Evolutionary conservation across 2,329 filamentous ascomycete species (phyloP).

Genomic region (Cercospora sp.): DNA sequence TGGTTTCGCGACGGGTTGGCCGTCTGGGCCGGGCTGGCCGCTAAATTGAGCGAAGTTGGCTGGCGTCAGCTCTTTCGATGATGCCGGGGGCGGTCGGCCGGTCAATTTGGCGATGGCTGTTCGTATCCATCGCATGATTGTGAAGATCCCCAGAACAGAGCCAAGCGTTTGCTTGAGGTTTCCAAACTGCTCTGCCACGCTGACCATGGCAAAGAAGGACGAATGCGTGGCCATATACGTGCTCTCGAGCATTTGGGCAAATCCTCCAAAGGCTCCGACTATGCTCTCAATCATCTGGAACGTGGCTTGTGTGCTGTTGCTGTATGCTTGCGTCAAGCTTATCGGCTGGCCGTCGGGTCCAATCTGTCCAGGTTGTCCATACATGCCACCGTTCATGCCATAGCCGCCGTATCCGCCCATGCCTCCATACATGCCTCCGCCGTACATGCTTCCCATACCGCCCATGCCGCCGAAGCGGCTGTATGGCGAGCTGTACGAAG

Average conservation of each 20-base stretch:
- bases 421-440: conserved; percentile 20
- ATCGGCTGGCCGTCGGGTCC: conserved; percentile 76
- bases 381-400: conserved; percentile 38
- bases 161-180: conserved; percentile 91
- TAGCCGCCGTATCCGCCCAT: conserved; percentile 36
- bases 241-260: conserved; percentile 98
- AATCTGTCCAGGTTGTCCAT: conserved; percentile 50
- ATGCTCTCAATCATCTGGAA: conserved; percentile 99
- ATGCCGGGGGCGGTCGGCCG: conserved; percentile 83
- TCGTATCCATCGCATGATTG: conserved; percentile 89
- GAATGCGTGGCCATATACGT: conserved; percentile 99
- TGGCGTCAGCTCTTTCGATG: conserved; percentile 83
- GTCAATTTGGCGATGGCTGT: conserved; percentile 90
- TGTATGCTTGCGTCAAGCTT: conserved; percentile 93
- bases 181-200: conserved; percentile 94
- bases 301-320: conserved; percentile 90
- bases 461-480: conserved; percentile 50
- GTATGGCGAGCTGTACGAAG: conserved; percentile 45
- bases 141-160: conserved; percentile 92
- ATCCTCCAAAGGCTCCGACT: conserved; percentile 93
- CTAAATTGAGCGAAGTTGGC: conserved; percentile 89
- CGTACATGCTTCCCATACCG: conserved; percentile 38
- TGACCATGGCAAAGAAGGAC: conserved; percentile 98
- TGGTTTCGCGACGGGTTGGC: conserved; percentile 66
- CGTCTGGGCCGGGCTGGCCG: conserved; percentile 63